Evolutionary conservation across 768 basidiomycete species (phyloP), one percentile per base, ranked within the genome.

Genomic region (Porphyrellus cyaneotinctus): DNA sequence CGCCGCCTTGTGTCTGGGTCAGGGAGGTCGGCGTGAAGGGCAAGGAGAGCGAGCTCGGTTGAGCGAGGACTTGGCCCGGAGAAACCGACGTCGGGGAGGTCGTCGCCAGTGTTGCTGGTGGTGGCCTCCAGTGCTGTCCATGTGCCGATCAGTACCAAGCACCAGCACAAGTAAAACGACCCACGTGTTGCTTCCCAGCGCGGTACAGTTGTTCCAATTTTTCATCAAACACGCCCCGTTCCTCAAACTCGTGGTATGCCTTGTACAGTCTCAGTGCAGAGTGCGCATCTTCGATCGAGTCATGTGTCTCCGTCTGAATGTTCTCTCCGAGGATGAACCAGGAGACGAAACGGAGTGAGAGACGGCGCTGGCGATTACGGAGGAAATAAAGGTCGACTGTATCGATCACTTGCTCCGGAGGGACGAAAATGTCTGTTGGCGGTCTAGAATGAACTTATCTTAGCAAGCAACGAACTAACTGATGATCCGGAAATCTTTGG

Each of bases 401-500:
- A 66, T 99, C 97, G 53, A 95, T 88, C 42, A 99, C 94, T 69
- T 95, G 95, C 2, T 89, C 85, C 0, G 94, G 92, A 1, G 95
- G 95, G 12, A 99, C 92, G 64, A 87, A 94, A 42, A 98, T 92
- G 68, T 98, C 95, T 98, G 52, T 30, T 2, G 18, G 32, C 33
- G 3, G 17, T 48, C 9, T 24, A 20, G 18, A n/a, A 24, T 41
- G 28, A 58, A 14, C 6, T 2, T 17, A 20, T 18, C 3, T 9
- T 14, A 18, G 30, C 41, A 26, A 43, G 36, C 2, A 20, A 44
- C 43, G 38, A 20, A 74, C 90, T 67, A 60, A 95, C 95, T 99
- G 73, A 98, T 99, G 51, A 95, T 98, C 12, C 95, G 83, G 74
- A 98, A 97, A 68, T 99, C 97, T 66, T 98, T 97, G 15, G 92